Evolutionary conservation across 2,329 filamentous ascomycete species (phyloP), one percentile per base, ranked within the genome.

Genomic region (Albophoma yamanashiensis): DNA sequence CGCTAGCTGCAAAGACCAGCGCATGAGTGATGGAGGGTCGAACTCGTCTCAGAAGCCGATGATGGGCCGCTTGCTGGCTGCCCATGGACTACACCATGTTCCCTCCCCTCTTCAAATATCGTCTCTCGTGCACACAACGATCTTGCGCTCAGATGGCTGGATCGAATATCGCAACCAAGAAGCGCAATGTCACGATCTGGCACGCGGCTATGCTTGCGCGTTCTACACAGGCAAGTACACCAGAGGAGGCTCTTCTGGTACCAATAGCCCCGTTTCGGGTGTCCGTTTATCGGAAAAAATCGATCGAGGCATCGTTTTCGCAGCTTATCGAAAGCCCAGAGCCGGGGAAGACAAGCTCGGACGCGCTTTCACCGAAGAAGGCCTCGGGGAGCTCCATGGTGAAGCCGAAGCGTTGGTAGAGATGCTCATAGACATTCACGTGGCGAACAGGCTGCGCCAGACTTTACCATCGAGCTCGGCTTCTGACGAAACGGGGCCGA

Each of bases 221-320:
- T 84, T 84, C 60, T 78, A 82, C 67, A 78, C 76, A 0, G 77
- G 76, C 31, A 70, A 73, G 27, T 73, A 72, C 55, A 67, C 69
- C 4, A 67, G 64, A 60, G 64, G 60, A 12, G 64, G 64, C 14
- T 71, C 70, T 7, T 64, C 65, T 50, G 64, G 65, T 39, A 63
- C 62, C 34, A 67, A 64, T 57, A 67, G 61, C 53, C 69, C 68
- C 17, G 65, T 68, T 17, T 68, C 68, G 12, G 65, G 63, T 58
- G 64, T 60, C 40, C 66, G 58, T 40, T 58, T 62, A 42, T 68
- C 61, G 58, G 64, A 61, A 65, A 65, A 62, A 60, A 73, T 75
- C 58, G 78, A 82, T 64, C 75, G 79, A 39, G 82, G 81, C 55
- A 79, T 84, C 60, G 77, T 84, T 6, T 84, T 84, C 59, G 81